Evolutionary conservation across 2,329 filamentous ascomycete genomes (phyloP).

Genomic region (Monilinia laxa): DNA sequence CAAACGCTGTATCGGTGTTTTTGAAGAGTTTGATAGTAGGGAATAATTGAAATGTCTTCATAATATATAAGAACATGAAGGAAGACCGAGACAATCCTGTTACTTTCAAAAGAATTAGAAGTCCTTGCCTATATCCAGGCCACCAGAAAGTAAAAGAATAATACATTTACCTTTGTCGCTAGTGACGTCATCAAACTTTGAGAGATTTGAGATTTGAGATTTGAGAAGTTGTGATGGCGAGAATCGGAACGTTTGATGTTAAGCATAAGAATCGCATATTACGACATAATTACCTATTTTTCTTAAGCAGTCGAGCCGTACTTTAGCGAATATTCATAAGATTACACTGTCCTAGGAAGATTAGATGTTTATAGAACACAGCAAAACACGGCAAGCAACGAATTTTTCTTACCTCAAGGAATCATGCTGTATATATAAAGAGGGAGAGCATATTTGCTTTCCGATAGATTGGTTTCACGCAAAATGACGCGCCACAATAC

Average conservation of each 20-base stretch:
- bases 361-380: no score
- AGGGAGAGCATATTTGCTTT: not conserved
- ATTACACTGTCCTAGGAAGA: no score
- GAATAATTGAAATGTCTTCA: slow-evolving; percentile 34
- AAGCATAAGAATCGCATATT: slow-evolving; percentile 60
- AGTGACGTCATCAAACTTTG: slow-evolving; percentile 53
- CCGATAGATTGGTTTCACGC: not conserved
- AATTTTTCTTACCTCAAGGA: not conserved
- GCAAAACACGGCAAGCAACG: no score
- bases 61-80: no score
- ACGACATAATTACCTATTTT: no score
- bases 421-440: not conserved
- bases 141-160: slow-evolving; percentile 51
- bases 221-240: slow-evolving; percentile 52
- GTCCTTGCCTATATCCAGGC: slow-evolving; percentile 48
- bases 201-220: slow-evolving; percentile 43
- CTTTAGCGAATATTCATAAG: no score
- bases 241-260: slow-evolving; percentile 58
- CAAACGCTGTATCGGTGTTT: slow-evolving; percentile 41
- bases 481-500: no score
- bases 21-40: slow-evolving; percentile 42
- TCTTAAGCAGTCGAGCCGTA: no score
- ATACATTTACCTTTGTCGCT: slow-evolving; percentile 52
- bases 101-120: slow-evolving; percentile 1
- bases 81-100: no score